Evolutionary conservation across 106 monocot genomes (phyloP).

Genomic region (Amphibolis antarctica): DNA sequence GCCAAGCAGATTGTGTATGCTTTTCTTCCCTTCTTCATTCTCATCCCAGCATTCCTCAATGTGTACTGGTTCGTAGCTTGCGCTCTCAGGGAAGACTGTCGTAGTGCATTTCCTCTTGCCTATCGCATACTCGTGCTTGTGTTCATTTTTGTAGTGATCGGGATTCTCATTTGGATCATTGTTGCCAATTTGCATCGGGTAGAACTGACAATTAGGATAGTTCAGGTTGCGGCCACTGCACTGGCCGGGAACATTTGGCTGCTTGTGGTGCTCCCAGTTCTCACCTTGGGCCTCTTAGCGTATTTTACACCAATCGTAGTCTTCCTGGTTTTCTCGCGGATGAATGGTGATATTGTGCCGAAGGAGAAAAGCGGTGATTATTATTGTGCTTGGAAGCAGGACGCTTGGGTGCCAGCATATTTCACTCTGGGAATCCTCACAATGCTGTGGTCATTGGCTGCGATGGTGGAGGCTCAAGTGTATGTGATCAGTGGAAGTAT

Average conservation of each 20-base stretch:
- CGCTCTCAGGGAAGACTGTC: conserved; percentile 22
- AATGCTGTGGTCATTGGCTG: conserved; percentile 59
- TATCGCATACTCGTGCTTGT: conserved; percentile 56
- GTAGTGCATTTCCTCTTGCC: conserved; percentile 35
- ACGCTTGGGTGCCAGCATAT: conserved; percentile 72
- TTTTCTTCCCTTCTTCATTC: conserved; percentile 60
- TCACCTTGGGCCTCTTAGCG: conserved; percentile 34
- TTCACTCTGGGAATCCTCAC: conserved; percentile 59
- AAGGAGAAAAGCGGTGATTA: conserved; percentile 20
- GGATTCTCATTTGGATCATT: conserved; percentile 49
- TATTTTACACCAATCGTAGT: conserved; percentile 46
- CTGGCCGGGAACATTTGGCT: conserved; percentile 42
- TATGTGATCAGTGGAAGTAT: conserved; percentile 77
- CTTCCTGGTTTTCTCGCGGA: conserved; percentile 57
- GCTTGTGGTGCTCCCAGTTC: conserved; percentile 30
- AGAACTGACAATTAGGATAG: conserved; percentile 52
- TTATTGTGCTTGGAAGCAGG: conserved; percentile 65
- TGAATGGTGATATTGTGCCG: conserved; percentile 60
- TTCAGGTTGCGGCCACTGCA: conserved; percentile 40
- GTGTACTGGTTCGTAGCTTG: conserved; percentile 85
- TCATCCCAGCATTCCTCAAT: conserved; percentile 50
- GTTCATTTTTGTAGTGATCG: conserved; percentile 57
- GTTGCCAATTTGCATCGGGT: conserved; percentile 65
- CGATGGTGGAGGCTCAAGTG: conserved; percentile 63
- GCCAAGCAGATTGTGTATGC: conserved; percentile 62